Evolutionary conservation across 202 grass and related monocot species (phyloP).

Genomic region (Musa balbisiana): DNA sequence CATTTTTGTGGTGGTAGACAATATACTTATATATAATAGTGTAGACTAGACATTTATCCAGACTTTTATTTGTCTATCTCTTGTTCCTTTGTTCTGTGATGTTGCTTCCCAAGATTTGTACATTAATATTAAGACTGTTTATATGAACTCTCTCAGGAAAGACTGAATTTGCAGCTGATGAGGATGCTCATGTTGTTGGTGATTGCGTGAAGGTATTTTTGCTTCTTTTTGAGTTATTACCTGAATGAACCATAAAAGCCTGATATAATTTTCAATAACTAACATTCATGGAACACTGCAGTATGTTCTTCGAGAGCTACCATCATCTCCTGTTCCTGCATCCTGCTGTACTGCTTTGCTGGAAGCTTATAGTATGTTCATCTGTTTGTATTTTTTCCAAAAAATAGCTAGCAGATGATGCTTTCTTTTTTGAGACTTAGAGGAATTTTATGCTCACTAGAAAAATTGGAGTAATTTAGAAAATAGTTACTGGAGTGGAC

Average conservation of each 20-base stretch:
- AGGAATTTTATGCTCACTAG: no score
- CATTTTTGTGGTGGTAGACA: background rate
- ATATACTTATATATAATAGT: no score
- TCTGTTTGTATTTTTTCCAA: constrained; percentile 23
- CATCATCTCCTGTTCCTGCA: constrained; percentile 92
- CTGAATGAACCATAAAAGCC: constrained; percentile 27
- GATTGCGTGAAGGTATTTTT: constrained; percentile 89
- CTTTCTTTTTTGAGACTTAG: no score
- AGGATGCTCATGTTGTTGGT: constrained; percentile 95
- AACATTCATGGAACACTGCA: constrained; percentile 33
- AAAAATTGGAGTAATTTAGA: background rate
- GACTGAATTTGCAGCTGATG: constrained; percentile 66
- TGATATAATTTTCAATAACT: constrained; percentile 20
- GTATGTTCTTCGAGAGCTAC: constrained; percentile 92
- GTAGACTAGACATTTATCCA: background rate
- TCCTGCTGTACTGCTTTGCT: constrained; percentile 95
- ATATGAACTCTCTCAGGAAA: constrained; percentile 50
- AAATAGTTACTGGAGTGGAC: no score
- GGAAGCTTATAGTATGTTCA: constrained; percentile 91
- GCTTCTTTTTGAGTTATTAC: constrained; percentile 25
- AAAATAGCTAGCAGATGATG: background rate
- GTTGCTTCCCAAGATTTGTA: background rate
- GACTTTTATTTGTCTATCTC: background rate
- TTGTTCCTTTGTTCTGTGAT: constrained; percentile 18
- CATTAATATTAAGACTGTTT: background rate